Evolutionary conservation across 1,139 yeast genomes (phyloP), one percentile per base, ranked within the genome.

Genomic region (Pichia sp.): DNA sequence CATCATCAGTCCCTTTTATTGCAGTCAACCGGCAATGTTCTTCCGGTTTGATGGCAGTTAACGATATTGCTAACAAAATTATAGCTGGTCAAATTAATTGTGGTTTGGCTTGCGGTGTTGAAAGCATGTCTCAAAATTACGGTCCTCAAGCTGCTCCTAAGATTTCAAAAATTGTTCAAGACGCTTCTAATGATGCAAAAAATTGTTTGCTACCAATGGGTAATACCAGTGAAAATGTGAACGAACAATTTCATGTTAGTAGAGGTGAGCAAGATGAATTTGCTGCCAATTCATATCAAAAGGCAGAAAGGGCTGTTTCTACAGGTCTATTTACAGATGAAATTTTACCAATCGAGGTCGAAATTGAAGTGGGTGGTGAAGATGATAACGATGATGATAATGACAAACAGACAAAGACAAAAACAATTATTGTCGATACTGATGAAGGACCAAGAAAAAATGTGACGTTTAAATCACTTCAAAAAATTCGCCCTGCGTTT

Each of bases 11-110:
- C 24, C 89, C 95, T 13, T 85, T 89, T 54, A 68, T 79, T 54
- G 91, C 95, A 23, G 57, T 89, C 52, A 89, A 89, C 71, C 79
- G 97, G 67, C 96, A 87, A 65, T 89, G 97, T 65, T 86, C 96
- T 9, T 85, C 95, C 3, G 96, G 96, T 35, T 71, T 89, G 55
- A 84, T 88, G 74, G 94, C 96, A 19, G 78, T 88, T 33, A 81
- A 85, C 53, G 93, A 84, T 60, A 76, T 89, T 57, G 95, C 96
- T 55, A 85, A 83, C 68, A 85, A 86, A 69, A 89, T 89, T 61
- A 69, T 72, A 54, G 68, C 76, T 47, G 96, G 96, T 34, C 95
- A 88, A 70, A 87, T 89, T 54, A 87, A 80, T 53, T 73, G 91
- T 58, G 97, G 97, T 49, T 69, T 89, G 45, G 97, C 93, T 35